These are phyloP conservation scores for Annona squamosa DNA, from an alignment of 164 flowering plant genomes.

Conservation along the genomic window DNA sequence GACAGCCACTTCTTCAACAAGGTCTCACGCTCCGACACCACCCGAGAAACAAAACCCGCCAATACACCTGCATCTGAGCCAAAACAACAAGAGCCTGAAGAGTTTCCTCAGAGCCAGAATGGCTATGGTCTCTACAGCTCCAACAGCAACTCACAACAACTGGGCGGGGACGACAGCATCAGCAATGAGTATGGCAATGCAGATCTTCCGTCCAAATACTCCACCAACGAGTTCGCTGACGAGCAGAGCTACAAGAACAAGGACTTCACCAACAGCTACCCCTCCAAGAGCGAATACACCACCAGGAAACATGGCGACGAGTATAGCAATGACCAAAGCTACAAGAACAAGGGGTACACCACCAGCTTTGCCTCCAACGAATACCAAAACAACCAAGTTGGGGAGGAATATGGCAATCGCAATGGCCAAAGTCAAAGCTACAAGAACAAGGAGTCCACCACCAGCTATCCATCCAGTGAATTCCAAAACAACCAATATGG, in stretches of 20 bases:
- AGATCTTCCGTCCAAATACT: background rate
- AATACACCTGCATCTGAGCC: conserved; percentile 1
- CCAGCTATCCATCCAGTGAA: conserved; percentile 1
- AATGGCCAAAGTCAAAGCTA: background rate
- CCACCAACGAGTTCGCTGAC: background rate
- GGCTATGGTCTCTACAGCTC: conserved; percentile 49
- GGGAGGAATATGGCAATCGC: conserved; percentile 2
- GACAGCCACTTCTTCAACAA: conserved; percentile 59
- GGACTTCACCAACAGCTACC: conserved; percentile 1
- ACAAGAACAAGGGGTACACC: background rate
- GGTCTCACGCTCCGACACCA: conserved; percentile 18
- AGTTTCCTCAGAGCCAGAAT: conserved; percentile 27
- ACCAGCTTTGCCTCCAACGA: conserved; percentile 2
- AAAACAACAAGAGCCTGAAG: background rate
- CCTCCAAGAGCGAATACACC: background rate
- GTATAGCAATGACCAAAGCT: background rate
- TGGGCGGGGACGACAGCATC: background rate
- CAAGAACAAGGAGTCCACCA: background rate
- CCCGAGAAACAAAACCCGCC: conserved; percentile 19
- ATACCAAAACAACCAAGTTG: background rate
- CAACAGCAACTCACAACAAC: conserved; percentile 3
- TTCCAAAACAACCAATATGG: conserved; percentile 19
- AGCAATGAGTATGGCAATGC: background rate
- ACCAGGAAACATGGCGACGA: background rate
- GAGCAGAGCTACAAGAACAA: background rate